Evolutionary conservation across 352 stramenopile genomes (phyloP).

Genomic region (Pythium scleroteichum): DNA sequence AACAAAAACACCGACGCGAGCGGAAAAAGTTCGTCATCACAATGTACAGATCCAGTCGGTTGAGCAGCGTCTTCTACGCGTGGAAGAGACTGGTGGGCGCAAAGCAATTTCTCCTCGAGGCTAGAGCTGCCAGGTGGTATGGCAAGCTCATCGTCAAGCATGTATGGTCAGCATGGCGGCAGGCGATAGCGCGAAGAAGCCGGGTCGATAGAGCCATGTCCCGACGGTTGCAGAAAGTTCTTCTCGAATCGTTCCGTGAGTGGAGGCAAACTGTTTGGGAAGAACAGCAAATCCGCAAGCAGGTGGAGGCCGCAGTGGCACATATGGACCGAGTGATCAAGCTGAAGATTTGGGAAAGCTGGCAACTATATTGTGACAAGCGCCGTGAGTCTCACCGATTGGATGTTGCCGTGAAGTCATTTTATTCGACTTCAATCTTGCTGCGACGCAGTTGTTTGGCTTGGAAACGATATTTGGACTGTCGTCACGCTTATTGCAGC

Average conservation of each 20-base stretch:
- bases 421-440: constrained; percentile 4
- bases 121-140: background rate
- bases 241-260: background rate
- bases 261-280: constrained; percentile 1
- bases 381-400: background rate
- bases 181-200: background rate
- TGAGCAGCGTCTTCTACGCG: background rate
- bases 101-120: background rate
- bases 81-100: constrained; percentile 5
- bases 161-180: constrained; percentile 8
- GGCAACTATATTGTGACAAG: background rate
- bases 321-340: constrained; percentile 11
- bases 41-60: background rate
- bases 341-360: constrained; percentile 16
- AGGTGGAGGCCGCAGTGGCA: constrained; percentile 15
- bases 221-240: background rate
- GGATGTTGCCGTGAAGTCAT: background rate
- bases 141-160: background rate
- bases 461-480: background rate
- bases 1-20: background rate
- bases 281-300: constrained; percentile 1
- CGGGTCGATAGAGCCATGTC: background rate
- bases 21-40: background rate
- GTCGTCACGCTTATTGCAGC: background rate
- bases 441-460: background rate